Conservation (phyloP, 1,284 basidiomycete species). For the Cutaneotrichosporon arboriforme region DNA sequence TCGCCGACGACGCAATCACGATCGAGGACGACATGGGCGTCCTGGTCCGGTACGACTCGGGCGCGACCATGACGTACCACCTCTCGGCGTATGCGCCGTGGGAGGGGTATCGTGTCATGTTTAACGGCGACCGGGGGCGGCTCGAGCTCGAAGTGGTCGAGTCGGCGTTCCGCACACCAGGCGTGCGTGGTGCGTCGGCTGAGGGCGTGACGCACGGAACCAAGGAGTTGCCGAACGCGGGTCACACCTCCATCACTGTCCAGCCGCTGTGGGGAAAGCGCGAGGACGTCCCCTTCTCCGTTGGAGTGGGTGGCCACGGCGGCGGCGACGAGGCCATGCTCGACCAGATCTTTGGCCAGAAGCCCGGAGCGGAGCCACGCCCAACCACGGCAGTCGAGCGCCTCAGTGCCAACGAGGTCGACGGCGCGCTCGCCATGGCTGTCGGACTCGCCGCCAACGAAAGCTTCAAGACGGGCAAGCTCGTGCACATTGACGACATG, state of each 20-base stretch:
- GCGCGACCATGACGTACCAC: constrained; percentile 57
- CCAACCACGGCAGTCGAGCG: constrained; percentile 50
- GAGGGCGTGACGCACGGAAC: constrained; percentile 48
- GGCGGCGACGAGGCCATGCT: constrained; percentile 56
- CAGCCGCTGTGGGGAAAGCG: constrained; percentile 53
- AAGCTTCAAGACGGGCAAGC: constrained; percentile 54
- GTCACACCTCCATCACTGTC: constrained; percentile 51
- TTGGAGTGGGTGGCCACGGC: constrained; percentile 54
- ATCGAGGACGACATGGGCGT: constrained; percentile 58
- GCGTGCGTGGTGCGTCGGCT: constrained; percentile 19
- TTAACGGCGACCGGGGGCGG: constrained; percentile 55
- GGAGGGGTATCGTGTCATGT: constrained; percentile 57
- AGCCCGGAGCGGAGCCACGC: constrained; percentile 47
- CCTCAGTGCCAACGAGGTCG: constrained; percentile 53
- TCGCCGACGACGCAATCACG: constrained; percentile 52
- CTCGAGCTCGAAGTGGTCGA: constrained; percentile 57
- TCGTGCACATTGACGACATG: constrained; percentile 47
- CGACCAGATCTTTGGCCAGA: constrained; percentile 53
- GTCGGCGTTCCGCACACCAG: constrained; percentile 34
- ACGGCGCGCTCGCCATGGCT: constrained; percentile 55
- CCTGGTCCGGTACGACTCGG: constrained; percentile 53
- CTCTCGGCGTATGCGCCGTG: constrained; percentile 47
- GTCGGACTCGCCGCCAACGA: constrained; percentile 56
- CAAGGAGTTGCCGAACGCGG: constrained; percentile 52
- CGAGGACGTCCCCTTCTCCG: constrained; percentile 49